Conservation (phyloP, 164 flowering plant genomes). For the Vitis cinerea region DNA sequence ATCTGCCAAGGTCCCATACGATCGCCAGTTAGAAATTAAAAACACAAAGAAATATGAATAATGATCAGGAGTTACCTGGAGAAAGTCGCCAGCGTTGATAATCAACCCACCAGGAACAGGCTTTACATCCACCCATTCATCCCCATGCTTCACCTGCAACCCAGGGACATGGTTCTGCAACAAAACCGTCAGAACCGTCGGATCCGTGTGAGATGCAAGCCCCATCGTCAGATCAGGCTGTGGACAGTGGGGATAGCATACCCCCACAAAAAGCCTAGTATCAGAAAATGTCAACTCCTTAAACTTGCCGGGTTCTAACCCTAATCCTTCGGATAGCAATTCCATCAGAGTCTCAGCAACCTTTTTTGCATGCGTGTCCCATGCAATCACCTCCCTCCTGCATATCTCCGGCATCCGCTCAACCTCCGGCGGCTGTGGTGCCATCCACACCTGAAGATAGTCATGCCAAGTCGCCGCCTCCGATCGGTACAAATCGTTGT, state of each 20-base stretch:
- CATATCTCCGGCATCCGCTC: constrained; percentile 3
- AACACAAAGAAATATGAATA: too few relatives aligned
- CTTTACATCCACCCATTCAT: constrained; percentile 28
- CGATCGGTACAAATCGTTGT: constrained; percentile 17
- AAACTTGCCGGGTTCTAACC: constrained; percentile 17
- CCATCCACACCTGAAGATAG: constrained; percentile 9
- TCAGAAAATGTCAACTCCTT: constrained; percentile 19
- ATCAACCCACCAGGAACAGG: constrained; percentile 24
- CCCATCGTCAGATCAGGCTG: constrained; percentile 35
- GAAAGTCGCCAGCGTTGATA: constrained; percentile 29
- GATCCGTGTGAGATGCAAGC: constrained; percentile 17
- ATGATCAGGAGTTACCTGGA: constrained; percentile 15
- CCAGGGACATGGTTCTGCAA: constrained; percentile 35
- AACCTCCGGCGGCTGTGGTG: constrained; percentile 8
- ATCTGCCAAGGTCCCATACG: constrained; percentile 20
- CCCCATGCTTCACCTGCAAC: constrained; percentile 24
- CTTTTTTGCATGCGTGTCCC: constrained; percentile 10
- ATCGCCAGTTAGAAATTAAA: too few relatives aligned
- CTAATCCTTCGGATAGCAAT: constrained; percentile 30
- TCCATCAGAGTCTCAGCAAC: constrained; percentile 14
- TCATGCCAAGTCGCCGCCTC: constrained; percentile 29
- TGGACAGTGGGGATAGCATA: constrained; percentile 33
- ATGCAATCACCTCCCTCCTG: constrained; percentile 13
- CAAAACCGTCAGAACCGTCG: constrained; percentile 24
- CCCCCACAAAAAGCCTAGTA: constrained; percentile 1